Conservation (phyloP, 2,329 filamentous ascomycete species). For the Coniochaeta sp. region DNA sequence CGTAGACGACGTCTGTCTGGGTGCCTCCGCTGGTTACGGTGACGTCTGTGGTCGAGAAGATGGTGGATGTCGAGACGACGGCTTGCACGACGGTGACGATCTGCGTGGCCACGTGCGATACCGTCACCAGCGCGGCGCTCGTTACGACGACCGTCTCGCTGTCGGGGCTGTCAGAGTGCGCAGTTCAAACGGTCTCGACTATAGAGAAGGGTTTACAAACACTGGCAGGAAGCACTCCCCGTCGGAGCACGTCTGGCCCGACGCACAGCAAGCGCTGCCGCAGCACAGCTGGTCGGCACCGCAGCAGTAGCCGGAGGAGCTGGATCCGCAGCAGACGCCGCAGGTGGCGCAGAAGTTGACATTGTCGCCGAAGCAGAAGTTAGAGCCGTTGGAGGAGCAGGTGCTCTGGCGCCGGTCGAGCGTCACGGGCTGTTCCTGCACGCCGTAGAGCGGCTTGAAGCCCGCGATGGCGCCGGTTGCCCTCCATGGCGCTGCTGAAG, state of each 20-base stretch:
- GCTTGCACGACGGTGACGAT: constrained; percentile 8
- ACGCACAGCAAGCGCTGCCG: constrained; percentile 21
- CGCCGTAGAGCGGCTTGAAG: constrained; percentile 10
- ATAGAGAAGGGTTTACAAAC: neutral
- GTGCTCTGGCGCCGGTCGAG: constrained; percentile 12
- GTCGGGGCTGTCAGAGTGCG: neutral
- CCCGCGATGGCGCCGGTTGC: constrained; percentile 10
- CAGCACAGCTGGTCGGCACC: constrained; percentile 18
- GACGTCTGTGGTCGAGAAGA: constrained; percentile 7
- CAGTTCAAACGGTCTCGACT: neutral
- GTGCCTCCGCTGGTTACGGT: constrained; percentile 12
- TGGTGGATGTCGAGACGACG: constrained; percentile 9
- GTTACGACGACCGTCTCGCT: constrained; percentile 11
- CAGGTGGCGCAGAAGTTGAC: constrained; percentile 19
- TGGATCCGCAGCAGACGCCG: constrained; percentile 19
- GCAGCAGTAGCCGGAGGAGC: constrained; percentile 16
- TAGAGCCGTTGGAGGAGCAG: constrained; percentile 24
- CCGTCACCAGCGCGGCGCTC: constrained; percentile 2
- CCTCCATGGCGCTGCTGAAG: constrained; percentile 5
- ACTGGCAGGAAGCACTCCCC: constrained; percentile 16
- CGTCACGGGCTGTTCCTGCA: constrained; percentile 8
- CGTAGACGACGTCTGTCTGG: constrained; percentile 9
- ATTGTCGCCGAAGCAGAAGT: constrained; percentile 22
- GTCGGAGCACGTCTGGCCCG: constrained; percentile 19
- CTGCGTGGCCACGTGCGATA: constrained; percentile 8